Conservation (phyloP, 305 asterid genomes). For the Monarda citriodora region DNA sequence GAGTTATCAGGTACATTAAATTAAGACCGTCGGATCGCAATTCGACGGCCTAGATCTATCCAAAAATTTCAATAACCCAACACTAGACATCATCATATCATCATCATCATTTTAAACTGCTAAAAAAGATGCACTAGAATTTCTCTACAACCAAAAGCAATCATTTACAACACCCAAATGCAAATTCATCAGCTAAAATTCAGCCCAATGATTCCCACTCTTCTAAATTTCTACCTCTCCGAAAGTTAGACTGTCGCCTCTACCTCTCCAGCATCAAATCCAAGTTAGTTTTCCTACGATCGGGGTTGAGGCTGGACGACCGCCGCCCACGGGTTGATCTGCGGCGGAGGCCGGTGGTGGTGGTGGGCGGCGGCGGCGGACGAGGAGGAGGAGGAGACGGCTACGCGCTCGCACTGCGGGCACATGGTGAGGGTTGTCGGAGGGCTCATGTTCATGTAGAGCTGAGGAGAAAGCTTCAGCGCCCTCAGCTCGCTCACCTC, state of each 20-base stretch:
- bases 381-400: slow-evolving; percentile 48
- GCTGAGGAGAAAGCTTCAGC: slow-evolving; percentile 78
- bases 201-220: slow-evolving; percentile 8
- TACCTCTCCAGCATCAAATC: slow-evolving; percentile 21
- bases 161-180: slow-evolving; percentile 14
- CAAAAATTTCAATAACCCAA: too few species aligned
- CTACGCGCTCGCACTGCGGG: slow-evolving; percentile 94
- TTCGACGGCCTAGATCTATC: not conserved
- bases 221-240: slow-evolving; percentile 20
- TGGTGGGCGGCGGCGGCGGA: slow-evolving; percentile 29
- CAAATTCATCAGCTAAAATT: slow-evolving; percentile 12
- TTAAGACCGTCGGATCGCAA: not conserved
- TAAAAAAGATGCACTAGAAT: slow-evolving; percentile 3
- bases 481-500: slow-evolving; percentile 91
- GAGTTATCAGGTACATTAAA: not conserved
- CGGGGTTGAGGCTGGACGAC: slow-evolving; percentile 26
- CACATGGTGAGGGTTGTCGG: slow-evolving; percentile 99
- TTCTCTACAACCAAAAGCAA: slow-evolving; percentile 10
- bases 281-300: not conserved
- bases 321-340: slow-evolving; percentile 56
- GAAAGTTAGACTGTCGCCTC: slow-evolving; percentile 28
- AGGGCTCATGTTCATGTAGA: slow-evolving; percentile 95
- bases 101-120: not conserved
- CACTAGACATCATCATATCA: too few species aligned
- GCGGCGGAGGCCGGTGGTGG: slow-evolving; percentile 33